Conservation (phyloP, 495 filamentous ascomycete species). For the Opeltia flavorubescens region DNA sequence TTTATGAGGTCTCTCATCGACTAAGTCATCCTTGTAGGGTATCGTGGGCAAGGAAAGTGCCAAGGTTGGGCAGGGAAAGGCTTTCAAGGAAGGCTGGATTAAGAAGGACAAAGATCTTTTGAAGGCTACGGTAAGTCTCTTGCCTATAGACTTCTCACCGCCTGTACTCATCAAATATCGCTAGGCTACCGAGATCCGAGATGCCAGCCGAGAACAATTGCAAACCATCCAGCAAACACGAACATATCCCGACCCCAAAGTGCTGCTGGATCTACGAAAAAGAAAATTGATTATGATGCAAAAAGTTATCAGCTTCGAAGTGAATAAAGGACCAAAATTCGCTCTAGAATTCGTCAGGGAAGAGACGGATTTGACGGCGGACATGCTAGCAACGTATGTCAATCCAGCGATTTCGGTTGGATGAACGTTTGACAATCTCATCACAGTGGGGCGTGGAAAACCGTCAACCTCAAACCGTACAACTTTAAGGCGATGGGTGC, state of each 20-base stretch:
- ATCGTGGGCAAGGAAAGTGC: constrained; percentile 73
- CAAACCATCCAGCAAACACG: constrained; percentile 51
- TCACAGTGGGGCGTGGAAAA: constrained; percentile 61
- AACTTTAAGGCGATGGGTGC: constrained; percentile 91
- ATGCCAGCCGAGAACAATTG: constrained; percentile 62
- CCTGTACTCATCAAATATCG: not conserved
- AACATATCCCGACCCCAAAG: constrained; percentile 54
- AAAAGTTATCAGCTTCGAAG: constrained; percentile 74
- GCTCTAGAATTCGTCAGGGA: constrained; percentile 75
- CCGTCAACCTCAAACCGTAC: constrained; percentile 83
- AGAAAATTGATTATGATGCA: constrained; percentile 68
- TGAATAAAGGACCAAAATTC: constrained; percentile 76
- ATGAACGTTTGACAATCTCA: constrained; percentile 8
- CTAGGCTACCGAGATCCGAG: constrained; percentile 54
- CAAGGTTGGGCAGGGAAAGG: constrained; percentile 87
- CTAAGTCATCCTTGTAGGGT: constrained; percentile 20
- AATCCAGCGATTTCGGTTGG: not conserved
- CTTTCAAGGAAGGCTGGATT: constrained; percentile 95
- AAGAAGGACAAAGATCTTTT: constrained; percentile 65
- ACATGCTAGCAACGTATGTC: constrained; percentile 61
- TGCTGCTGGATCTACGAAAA: constrained; percentile 69
- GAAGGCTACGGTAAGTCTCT: constrained; percentile 25
- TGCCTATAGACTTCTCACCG: too few relatives aligned
- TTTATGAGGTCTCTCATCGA: not conserved
- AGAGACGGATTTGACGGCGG: constrained; percentile 86